Evolutionary conservation across 2,329 filamentous ascomycete species (phyloP).

Genomic region (Aspergillus sp.): DNA sequence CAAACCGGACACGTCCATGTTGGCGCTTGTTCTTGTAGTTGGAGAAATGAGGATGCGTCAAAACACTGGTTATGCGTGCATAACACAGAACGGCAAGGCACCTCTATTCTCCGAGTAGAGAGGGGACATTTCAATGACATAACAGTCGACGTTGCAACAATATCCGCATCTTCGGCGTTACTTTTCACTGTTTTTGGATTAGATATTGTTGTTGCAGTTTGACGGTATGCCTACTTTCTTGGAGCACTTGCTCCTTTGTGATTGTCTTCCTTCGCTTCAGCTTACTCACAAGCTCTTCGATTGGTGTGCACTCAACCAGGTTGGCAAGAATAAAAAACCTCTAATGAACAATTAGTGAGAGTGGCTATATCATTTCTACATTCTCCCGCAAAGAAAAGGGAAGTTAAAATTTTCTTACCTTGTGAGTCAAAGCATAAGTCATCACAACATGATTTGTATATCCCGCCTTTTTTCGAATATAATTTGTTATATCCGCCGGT

Average conservation of each 20-base stretch:
- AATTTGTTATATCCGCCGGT: constrained; percentile 83
- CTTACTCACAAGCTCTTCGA: constrained; percentile 67
- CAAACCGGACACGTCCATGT: constrained; percentile 97
- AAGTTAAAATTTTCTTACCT: constrained; percentile 56
- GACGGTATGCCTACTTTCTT: constrained; percentile 62
- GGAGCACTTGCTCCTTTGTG: constrained; percentile 75
- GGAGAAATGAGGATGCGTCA: constrained; percentile 86
- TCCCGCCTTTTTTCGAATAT: constrained; percentile 64
- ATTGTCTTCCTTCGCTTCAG: constrained; percentile 71
- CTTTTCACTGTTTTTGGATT: constrained; percentile 62
- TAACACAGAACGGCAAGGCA: constrained; percentile 74
- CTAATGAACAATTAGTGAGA: constrained; percentile 42
- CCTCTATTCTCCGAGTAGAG: constrained; percentile 76
- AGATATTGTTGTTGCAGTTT: constrained; percentile 13
- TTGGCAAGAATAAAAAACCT: constrained; percentile 72
- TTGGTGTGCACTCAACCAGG: constrained; percentile 70
- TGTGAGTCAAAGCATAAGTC: constrained; percentile 87
- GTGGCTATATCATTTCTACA: neutral
- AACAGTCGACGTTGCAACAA: constrained; percentile 82
- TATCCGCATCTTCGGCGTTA: constrained; percentile 82
- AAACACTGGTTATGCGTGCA: constrained; percentile 95
- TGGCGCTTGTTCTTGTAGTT: constrained; percentile 91
- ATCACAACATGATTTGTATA: constrained; percentile 79
- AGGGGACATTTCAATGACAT: constrained; percentile 92
- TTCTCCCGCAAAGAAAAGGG: neutral